Base-by-base conservation (phyloP, 257 asterid genomes). In the Solanum acaule region DNA sequence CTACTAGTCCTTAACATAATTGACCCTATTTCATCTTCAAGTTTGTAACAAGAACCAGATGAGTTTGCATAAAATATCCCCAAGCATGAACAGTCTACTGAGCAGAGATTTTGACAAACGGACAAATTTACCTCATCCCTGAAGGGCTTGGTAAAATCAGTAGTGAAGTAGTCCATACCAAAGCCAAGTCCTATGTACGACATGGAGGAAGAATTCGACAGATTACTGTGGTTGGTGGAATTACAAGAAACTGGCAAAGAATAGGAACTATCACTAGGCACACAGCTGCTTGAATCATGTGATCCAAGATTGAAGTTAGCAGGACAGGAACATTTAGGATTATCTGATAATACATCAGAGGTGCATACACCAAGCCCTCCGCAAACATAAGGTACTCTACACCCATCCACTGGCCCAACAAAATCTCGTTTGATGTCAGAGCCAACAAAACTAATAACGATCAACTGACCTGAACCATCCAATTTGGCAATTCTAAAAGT, bases 111-210 rank as follows among this genome's bases (percentile, higher is more conserved):
- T 83, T 91, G 95, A 89, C 98, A 96, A 16, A 33, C 42, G 4
- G 96, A 92, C 40, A 93, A 59, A 75, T 90, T 91, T 40, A 91
- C 89, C 27, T 92, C 93, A 35, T 87, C 78, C n/a, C 49, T 88
- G 10, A 63, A 65, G 34, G 98, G 98, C 77, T 6, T 63, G 61
- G 88, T 84, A 88, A 95, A 96, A 83, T 90, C 90, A 75, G 92
- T 96, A 9, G 95, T 92, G 86, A 95, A 94, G 89, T 95, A 96
- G 83, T 93, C 96, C 90, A 93, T 89, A 27, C 82, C 91, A 40
- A 83, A 38, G 22, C 91, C 95, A 9, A 96, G 93, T 27, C 88
- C 88, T 89, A 93, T 83, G 90, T 93, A 95, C 12, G 94, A 92
- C 40, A 89, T 33, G 10, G 89, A 27, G 33, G 52, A 71, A 31